Evolutionary conservation across 148 eudicot species (phyloP), one percentile per base, ranked within the genome.

Genomic region (Amaranthus hypochondriacus): DNA sequence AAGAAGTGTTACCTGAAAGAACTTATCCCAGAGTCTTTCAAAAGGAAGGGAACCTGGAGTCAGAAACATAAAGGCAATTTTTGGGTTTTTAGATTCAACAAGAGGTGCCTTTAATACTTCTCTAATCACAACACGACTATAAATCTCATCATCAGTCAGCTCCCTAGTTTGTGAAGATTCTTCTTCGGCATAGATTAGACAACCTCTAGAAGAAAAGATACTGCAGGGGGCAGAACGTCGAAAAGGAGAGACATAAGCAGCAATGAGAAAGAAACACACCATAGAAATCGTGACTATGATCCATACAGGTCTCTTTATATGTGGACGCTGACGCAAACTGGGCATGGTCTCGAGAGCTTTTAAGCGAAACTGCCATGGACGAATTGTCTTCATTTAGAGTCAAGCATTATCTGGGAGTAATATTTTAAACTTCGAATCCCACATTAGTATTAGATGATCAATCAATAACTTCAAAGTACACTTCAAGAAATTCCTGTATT

Each of bases 11-110:
- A 89, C 97, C 87, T 85, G 89, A 79, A 92, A 92, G 84, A 92
- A 92, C 73, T 67, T 84, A 71, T 92, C 92, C 97, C 97, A 92
- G 56, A 92, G 85, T 81, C 75, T 85, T 78, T 92, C 97, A 73
- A 92, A 92, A 10, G 97, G 92, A 66, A 92, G 77, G 9, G 94
- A 66, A 71, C 90, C 93, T 9, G 91, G 91, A 49, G 86, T 89
- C 80, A 91, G 76, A 81, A 91, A 91, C 82, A 91, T 55, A 82
- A 91, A 91, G 7, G 97, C 97, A 62, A 91, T 81, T 77, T 91
- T 91, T 7, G 94, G 86, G 56, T 76, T 86, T 75, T 74, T 80
- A 43, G 89, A 73, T 75, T 78, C 75, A 49, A 61, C 54, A 66
- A 79, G 70, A 71, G 89, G 86, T 43, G 75, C 75, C 71, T 72